These are phyloP conservation scores for Plantago elongata DNA, from an alignment of 257 asterid genomes.

Conservation along the genomic window DNA sequence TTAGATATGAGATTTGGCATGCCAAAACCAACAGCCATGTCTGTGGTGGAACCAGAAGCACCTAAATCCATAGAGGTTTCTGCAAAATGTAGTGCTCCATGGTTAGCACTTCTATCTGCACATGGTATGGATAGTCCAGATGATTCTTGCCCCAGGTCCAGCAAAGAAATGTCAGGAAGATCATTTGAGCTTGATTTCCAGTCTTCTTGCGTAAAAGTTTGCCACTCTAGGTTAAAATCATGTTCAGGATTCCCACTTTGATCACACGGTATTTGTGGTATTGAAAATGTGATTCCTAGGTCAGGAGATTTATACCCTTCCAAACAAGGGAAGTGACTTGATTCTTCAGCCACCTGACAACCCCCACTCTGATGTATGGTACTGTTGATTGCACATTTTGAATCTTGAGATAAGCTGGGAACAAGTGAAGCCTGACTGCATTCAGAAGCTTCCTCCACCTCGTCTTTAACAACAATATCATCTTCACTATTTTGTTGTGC, in stretches of 20 bases:
- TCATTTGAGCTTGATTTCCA: conserved; percentile 60
- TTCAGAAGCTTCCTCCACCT: conserved; percentile 79
- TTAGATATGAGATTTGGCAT: conserved; percentile 32
- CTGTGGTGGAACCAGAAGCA: conserved; percentile 31
- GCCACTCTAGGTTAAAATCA: conserved; percentile 57
- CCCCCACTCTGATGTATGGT: conserved; percentile 33
- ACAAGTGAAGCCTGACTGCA: conserved; percentile 74
- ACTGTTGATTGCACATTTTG: conserved; percentile 37
- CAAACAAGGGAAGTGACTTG: conserved; percentile 32
- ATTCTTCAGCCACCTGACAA: conserved; percentile 38
- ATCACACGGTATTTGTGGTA: conserved; percentile 24
- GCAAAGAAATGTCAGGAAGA: conserved; percentile 51
- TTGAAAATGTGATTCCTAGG: conserved; percentile 40
- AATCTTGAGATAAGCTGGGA: conserved; percentile 48
- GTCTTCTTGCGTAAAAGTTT: conserved; percentile 46
- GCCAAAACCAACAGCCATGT: conserved; percentile 41
- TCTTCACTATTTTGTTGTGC: conserved; percentile 78
- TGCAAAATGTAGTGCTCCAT: conserved; percentile 28
- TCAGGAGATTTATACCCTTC: conserved; percentile 39
- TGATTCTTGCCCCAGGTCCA: conserved; percentile 52
- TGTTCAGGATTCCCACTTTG: conserved; percentile 44
- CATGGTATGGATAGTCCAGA: conserved; percentile 43
- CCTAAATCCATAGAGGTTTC: conserved; percentile 34
- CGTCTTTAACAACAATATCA: conserved; percentile 42
- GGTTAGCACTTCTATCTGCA: conserved; percentile 32